These are phyloP conservation scores for Boletus albobrunnescens DNA, from an alignment of 1,284 basidiomycete species.

Conservation along the genomic window DNA sequence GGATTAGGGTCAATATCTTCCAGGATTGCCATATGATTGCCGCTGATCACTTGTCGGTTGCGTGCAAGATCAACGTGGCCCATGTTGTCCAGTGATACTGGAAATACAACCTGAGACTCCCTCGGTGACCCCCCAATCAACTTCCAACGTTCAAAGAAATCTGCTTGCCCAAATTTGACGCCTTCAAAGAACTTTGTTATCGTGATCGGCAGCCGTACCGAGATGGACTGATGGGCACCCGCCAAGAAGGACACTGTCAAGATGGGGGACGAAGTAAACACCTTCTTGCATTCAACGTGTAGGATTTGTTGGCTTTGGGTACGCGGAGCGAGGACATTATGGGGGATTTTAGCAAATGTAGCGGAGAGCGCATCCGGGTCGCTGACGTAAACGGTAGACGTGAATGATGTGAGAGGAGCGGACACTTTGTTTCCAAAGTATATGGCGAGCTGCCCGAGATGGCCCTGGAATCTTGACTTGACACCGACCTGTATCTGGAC, in stretches of 20 bases:
- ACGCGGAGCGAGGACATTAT: slow-evolving; percentile 72
- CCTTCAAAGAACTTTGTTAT: slow-evolving; percentile 93
- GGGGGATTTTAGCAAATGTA: slow-evolving; percentile 86
- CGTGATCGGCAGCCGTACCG: slow-evolving; percentile 82
- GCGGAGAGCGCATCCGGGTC: slow-evolving; percentile 75
- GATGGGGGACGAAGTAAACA: slow-evolving; percentile 78
- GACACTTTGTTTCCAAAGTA: slow-evolving; percentile 97
- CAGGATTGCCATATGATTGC: slow-evolving; percentile 74
- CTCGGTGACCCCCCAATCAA: slow-evolving; percentile 91
- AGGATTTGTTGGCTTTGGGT: slow-evolving; percentile 92
- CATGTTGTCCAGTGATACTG: slow-evolving; percentile 61
- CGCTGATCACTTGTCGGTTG: slow-evolving; percentile 73
- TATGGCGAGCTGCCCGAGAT: slow-evolving; percentile 86
- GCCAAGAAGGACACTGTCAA: slow-evolving; percentile 89
- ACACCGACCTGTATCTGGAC: slow-evolving; percentile 92
- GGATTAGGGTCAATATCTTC: slow-evolving; percentile 84
- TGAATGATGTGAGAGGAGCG: slow-evolving; percentile 84
- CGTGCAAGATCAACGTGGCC: slow-evolving; percentile 74
- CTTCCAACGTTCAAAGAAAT: slow-evolving; percentile 99
- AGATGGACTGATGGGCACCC: slow-evolving; percentile 84
- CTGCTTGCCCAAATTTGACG: slow-evolving; percentile 74
- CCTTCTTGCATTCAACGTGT: slow-evolving; percentile 90
- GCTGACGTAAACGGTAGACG: slow-evolving; percentile 72
- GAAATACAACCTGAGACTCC: slow-evolving; percentile 88
- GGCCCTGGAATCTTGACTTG: slow-evolving; percentile 93